phyloP scores from a whole-genome alignment of 345 rosid genomes.

The Populus euphratica region DNA sequence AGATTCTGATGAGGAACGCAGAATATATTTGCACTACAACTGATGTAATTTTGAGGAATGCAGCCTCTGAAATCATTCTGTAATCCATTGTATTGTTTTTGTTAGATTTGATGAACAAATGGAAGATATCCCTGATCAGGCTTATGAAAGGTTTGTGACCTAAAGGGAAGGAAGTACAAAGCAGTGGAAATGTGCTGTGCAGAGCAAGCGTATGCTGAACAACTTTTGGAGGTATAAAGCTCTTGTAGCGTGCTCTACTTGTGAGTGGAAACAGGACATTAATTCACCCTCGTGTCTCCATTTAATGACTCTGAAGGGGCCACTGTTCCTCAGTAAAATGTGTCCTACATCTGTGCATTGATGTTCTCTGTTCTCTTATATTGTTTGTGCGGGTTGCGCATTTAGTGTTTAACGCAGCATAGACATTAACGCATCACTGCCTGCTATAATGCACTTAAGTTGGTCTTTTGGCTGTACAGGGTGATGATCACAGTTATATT shows the following conservation, averaged over 20 bases:
- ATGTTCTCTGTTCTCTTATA: not conserved
- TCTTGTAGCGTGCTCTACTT: not conserved
- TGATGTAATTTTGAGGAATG: conserved; percentile 5
- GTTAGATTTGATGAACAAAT: conserved; percentile 70
- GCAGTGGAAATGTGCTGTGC: conserved; percentile 67
- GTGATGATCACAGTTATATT: conserved; percentile 38
- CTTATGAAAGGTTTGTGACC: conserved; percentile 59
- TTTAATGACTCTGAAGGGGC: not conserved
- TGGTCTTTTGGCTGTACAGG: conserved; percentile 41
- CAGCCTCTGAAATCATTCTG: not conserved
- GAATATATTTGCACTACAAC: conserved; percentile 1
- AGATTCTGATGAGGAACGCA: conserved; percentile 82
- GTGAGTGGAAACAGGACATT: not conserved
- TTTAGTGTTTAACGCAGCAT: not conserved
- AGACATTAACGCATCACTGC: not conserved
- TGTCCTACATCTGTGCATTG: not conserved
- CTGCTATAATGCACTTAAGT: not conserved
- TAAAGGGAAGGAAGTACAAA: conserved; percentile 71
- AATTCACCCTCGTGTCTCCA: not conserved
- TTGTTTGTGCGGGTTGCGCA: not conserved
- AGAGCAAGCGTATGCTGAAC: conserved; percentile 55
- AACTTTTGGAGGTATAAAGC: conserved; percentile 54
- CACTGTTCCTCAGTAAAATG: not conserved
- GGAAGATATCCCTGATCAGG: conserved; percentile 73
- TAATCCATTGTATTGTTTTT: conserved; percentile 13